Percentiles rank a stretch among this genome's conserved stretches.
Conservation (phyloP, 2,329 filamentous ascomycete species). For the Tolypocladium cylindrosporum region DNA sequence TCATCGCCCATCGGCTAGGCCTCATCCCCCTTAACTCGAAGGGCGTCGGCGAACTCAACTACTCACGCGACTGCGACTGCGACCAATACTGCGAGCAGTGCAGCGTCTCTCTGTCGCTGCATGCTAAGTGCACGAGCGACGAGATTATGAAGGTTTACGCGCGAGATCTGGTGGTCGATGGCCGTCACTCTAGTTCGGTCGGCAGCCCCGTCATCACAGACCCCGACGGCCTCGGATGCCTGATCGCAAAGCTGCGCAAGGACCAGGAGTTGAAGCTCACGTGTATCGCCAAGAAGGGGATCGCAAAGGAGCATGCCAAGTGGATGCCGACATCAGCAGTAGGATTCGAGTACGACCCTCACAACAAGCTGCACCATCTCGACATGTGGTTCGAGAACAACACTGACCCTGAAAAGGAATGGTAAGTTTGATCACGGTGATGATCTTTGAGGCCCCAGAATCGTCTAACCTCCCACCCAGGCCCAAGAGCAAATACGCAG, state of each 20-base stretch:
- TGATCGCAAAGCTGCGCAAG: constrained; percentile 84
- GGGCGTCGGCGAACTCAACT: constrained; percentile 71
- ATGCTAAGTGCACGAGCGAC: constrained; percentile 76
- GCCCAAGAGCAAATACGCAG: constrained; percentile 73
- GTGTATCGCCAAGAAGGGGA: constrained; percentile 95
- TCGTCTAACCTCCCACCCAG: constrained; percentile 24
- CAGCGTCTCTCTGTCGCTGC: constrained; percentile 72
- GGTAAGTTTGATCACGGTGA: constrained; percentile 42
- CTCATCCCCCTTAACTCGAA: constrained; percentile 81
- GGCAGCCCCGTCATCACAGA: constrained; percentile 80
- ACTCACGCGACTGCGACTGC: constrained; percentile 92
- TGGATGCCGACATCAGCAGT: constrained; percentile 91
- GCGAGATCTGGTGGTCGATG: constrained; percentile 69
- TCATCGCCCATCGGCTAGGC: constrained; percentile 85
- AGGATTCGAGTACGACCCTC: constrained; percentile 95
- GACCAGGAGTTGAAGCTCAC: constrained; percentile 84
- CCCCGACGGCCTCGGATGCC: constrained; percentile 65
- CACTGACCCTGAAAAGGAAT: constrained; percentile 69
- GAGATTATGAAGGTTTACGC: constrained; percentile 93
- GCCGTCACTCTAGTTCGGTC: constrained; percentile 62
- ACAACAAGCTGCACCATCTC: constrained; percentile 88
- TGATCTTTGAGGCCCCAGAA: too few relatives aligned
- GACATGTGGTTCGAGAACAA: constrained; percentile 84
- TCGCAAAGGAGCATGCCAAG: constrained; percentile 97
- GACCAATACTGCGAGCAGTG: constrained; percentile 91